These are phyloP conservation scores for Jackrogersella minutella DNA, from an alignment of 495 filamentous ascomycete genomes.

Conservation along the genomic window DNA sequence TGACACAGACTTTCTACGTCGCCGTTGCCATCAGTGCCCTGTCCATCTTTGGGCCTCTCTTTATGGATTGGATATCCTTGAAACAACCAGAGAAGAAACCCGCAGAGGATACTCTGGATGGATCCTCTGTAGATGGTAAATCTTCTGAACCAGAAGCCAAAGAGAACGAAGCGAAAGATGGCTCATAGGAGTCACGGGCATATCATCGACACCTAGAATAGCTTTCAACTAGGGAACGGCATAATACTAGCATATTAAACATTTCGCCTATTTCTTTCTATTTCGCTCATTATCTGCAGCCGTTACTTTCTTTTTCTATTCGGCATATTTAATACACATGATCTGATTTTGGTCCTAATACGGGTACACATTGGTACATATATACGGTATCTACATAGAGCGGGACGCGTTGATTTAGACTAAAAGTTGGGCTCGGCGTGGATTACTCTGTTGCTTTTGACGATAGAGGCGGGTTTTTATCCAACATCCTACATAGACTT, in stretches of 20 bases:
- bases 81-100: conserved; percentile 52
- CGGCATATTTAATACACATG: neutral
- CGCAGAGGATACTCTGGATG: neutral
- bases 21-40: conserved; percentile 68
- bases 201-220: too few species aligned
- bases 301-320: neutral
- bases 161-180: neutral
- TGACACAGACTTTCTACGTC: conserved; percentile 75
- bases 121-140: neutral
- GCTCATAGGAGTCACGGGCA: neutral
- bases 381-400: too few species aligned
- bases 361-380: too few species aligned
- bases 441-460: too few species aligned
- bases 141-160: neutral
- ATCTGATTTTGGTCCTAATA: too few species aligned
- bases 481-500: too few species aligned
- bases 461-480: too few species aligned
- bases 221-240: too few species aligned
- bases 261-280: neutral
- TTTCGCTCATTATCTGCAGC: neutral
- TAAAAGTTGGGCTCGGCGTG: too few species aligned
- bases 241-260: neutral
- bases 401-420: too few species aligned
- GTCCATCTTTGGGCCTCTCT: conserved; percentile 65
- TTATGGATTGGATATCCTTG: conserved; percentile 79